These are phyloP conservation scores for Setomelanomma holmii DNA, from an alignment of 2,329 filamentous ascomycete genomes.

Conservation along the genomic window DNA sequence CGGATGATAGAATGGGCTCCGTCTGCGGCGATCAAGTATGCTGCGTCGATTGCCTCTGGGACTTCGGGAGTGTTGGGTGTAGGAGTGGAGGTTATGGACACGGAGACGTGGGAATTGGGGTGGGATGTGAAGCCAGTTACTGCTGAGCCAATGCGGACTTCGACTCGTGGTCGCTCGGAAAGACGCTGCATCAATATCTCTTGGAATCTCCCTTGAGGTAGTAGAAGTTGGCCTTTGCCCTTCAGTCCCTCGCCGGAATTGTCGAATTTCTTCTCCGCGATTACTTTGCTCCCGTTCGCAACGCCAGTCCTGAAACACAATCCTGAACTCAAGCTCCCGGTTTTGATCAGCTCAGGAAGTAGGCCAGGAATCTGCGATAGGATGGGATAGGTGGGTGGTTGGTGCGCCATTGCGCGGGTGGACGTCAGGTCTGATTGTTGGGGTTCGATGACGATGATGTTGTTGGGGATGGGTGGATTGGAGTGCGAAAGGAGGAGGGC, in stretches of 20 bases:
- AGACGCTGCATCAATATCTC: conserved; percentile 32
- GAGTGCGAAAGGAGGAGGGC: conserved; percentile 48
- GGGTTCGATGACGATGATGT: conserved; percentile 45
- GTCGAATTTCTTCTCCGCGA: conserved; percentile 35
- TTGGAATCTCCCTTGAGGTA: conserved; percentile 44
- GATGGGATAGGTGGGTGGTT: conserved; percentile 50
- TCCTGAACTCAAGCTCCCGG: conserved; percentile 29
- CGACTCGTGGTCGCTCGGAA: conserved; percentile 11
- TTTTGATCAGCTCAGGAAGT: conserved; percentile 42
- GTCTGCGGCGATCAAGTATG: conserved; percentile 41
- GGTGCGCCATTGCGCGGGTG: conserved; percentile 53
- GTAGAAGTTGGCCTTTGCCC: conserved; percentile 31
- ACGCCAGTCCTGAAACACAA: conserved; percentile 40
- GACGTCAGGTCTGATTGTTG: conserved; percentile 31
- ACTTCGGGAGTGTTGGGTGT: not conserved
- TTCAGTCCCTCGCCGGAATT: conserved; percentile 28
- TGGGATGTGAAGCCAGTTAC: conserved; percentile 4
- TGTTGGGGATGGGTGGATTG: conserved; percentile 32
- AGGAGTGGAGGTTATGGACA: too few relatives aligned
- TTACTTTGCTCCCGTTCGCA: conserved; percentile 29
- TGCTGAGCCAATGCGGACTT: conserved; percentile 29
- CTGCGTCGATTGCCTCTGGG: conserved; percentile 25
- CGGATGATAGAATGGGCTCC: conserved; percentile 34
- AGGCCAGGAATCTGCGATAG: conserved; percentile 46
- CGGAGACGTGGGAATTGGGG: too few relatives aligned